Percentiles rank a stretch among this genome's conserved stretches.
phyloP scores from a whole-genome alignment of 2,329 filamentous ascomycete genomes.

The Karstenula rhodostoma region DNA sequence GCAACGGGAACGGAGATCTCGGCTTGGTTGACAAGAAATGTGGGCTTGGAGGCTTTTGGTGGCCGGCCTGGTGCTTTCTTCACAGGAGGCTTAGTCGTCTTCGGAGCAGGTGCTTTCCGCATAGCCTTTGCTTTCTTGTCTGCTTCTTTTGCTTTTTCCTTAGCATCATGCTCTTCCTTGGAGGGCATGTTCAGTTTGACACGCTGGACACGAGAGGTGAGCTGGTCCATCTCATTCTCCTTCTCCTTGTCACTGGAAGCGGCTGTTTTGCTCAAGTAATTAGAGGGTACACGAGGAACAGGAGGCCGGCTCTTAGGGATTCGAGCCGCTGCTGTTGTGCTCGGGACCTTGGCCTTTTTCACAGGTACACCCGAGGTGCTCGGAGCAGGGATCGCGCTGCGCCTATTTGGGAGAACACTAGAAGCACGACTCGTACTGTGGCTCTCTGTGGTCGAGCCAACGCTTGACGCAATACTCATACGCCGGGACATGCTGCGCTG shows the following conservation, averaged over 20 bases:
- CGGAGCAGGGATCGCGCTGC: constrained; percentile 32
- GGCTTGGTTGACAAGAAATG: constrained; percentile 45
- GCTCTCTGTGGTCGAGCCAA: constrained; percentile 49
- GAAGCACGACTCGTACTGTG: constrained; percentile 46
- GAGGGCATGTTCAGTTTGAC: constrained; percentile 67
- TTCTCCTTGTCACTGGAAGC: constrained; percentile 36
- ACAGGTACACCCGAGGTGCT: constrained; percentile 55
- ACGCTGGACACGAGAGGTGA: constrained; percentile 63
- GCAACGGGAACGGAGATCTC: constrained; percentile 44
- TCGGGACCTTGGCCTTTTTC: constrained; percentile 66
- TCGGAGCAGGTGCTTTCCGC: constrained; percentile 30
- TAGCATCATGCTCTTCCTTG: constrained; percentile 64
- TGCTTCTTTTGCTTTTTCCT: constrained; percentile 57
- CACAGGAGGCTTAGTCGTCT: constrained; percentile 24
- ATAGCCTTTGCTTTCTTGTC: constrained; percentile 51
- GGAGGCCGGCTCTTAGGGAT: constrained; percentile 50
- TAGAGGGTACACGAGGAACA: constrained; percentile 53
- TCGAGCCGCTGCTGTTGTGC: constrained; percentile 43
- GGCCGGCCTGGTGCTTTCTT: constrained; percentile 38
- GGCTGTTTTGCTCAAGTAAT: constrained; percentile 36
- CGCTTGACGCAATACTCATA: constrained; percentile 56
- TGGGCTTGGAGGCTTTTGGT: constrained; percentile 34
- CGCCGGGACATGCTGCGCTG: constrained; percentile 46
- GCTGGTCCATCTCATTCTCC: constrained; percentile 54
- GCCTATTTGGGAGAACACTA: constrained; percentile 49